Base-by-base conservation (phyloP, 75 land plant genomes). In the Cupressus sempervirens region DNA sequence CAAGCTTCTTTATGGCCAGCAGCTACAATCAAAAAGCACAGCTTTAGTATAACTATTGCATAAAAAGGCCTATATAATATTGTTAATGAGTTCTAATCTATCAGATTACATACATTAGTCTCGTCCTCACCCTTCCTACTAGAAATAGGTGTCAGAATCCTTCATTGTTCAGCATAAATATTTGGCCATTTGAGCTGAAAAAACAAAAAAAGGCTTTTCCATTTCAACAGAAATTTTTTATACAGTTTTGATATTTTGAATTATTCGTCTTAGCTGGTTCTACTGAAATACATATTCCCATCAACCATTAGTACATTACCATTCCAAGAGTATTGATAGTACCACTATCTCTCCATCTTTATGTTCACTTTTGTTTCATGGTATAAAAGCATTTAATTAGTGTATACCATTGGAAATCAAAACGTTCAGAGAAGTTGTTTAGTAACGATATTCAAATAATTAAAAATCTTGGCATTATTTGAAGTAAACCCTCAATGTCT, bases 1-100 rank as follows among this genome's bases (percentile, higher is more conserved):
- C 92, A 30, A 96, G 87, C 86, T 96, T 96, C 91, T 96, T 96
- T 46, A 96, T 86, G 40, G 96, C 98, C 56, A 94, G 68, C 32
- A 93, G 74, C 97, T 95, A 87, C 20, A 88, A 82, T 82, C 48
- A 9, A 5, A 79, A 79, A 79, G 10, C 81, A 45, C 43, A 7
- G 30, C 46, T n/a, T 79, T 30, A 79, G n/a, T 40, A 79, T 26
- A 79, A 45, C 23, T 45, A 45, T 79, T 72, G 13, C 67, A 32
- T 32, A 72, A 38, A 41, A 79, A 26, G 14, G 45, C 11, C 1
- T 15, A 41, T 40, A 35, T 7, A 79, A 29, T n/a, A 45, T 41
- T 26, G 26, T 79, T 79, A 2, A 79, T 38, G 81, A 79, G 13
- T 79, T n/a, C 10, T 79, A n/a, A 38, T 26, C 43, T 7, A 8